Conservation (phyloP, 2,329 filamentous ascomycete species). For the Phialemoniopsis sp. region DNA sequence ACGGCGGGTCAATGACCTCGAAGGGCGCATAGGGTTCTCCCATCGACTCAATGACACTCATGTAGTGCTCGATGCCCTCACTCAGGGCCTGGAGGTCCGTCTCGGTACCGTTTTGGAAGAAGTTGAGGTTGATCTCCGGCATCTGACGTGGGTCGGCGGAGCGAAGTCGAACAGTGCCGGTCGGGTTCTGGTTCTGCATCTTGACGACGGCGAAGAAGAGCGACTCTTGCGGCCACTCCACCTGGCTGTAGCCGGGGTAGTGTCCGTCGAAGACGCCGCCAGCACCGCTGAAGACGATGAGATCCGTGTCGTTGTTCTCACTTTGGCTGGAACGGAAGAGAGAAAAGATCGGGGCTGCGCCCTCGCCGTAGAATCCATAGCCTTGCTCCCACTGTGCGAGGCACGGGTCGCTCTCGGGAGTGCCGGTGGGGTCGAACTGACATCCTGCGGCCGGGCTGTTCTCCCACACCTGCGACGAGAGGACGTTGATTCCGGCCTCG, state of each 20-base stretch:
- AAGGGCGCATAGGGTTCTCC: too few species aligned
- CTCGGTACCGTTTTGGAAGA: constrained; percentile 43
- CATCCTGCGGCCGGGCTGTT: constrained; percentile 9
- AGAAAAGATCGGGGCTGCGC: constrained; percentile 2
- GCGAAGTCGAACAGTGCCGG: constrained; percentile 57
- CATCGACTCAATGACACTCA: too few species aligned
- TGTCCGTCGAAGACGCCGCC: constrained; percentile 47
- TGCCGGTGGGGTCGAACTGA: too few species aligned
- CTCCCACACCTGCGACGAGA: constrained; percentile 9
- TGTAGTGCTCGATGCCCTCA: constrained; percentile 21
- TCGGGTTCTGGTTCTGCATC: constrained; percentile 51
- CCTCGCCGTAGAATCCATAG: too few species aligned
- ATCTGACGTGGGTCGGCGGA: constrained; percentile 58
- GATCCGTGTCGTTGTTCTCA: constrained; percentile 16
- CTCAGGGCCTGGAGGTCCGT: constrained; percentile 34
- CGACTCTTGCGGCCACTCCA: constrained; percentile 21
- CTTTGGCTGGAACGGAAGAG: constrained; percentile 8
- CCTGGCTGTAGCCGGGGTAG: constrained; percentile 38
- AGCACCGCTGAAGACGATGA: constrained; percentile 49
- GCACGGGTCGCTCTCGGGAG: too few species aligned
- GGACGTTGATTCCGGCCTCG: constrained; percentile 14
- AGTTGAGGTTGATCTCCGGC: constrained; percentile 60
- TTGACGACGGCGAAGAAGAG: constrained; percentile 26
- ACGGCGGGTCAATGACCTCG: too few species aligned
- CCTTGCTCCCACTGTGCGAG: too few species aligned